These are phyloP conservation scores for Albifimbria verrucaria DNA, from an alignment of 2,329 filamentous ascomycete genomes.

Conservation along the genomic window DNA sequence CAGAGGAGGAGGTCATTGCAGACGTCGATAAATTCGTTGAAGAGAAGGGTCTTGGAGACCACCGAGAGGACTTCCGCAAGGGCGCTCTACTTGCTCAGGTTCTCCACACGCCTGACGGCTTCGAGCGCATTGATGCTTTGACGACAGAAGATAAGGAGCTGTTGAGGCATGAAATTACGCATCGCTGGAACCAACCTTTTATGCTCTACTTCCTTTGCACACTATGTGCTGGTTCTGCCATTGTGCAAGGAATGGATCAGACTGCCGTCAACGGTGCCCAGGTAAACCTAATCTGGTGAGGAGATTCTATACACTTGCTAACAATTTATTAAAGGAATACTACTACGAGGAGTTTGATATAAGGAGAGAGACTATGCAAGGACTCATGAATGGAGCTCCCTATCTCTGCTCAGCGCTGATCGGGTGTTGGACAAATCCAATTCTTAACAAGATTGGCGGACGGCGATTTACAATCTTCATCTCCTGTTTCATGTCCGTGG, in stretches of 20 bases:
- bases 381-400: conserved; percentile 52
- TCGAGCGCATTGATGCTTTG: conserved; percentile 23
- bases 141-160: conserved; percentile 24
- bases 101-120: conserved; percentile 29
- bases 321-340: conserved; percentile 23
- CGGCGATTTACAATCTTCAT: conserved; percentile 64
- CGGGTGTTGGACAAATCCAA: conserved; percentile 31
- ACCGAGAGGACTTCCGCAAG: conserved; percentile 44
- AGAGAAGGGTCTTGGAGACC: conserved; percentile 26
- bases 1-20: conserved; percentile 22
- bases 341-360: conserved; percentile 28
- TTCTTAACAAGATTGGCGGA: conserved; percentile 59
- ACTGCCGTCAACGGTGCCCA: conserved; percentile 64
- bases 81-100: conserved; percentile 50
- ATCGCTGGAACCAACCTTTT: conserved; percentile 29
- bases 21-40: conserved; percentile 35
- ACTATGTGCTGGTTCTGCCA: conserved; percentile 40
- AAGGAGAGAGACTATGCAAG: conserved; percentile 43
- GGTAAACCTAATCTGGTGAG: conserved; percentile 46
- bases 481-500: conserved; percentile 52
- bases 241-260: conserved; percentile 66
- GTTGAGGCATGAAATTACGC: conserved; percentile 22
- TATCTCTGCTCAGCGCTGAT: conserved; percentile 48
- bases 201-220: conserved; percentile 32
- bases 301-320: not conserved